Evolutionary conservation across 2,329 filamentous ascomycete species (phyloP).

Genomic region (Hymenoscyphus albidus): DNA sequence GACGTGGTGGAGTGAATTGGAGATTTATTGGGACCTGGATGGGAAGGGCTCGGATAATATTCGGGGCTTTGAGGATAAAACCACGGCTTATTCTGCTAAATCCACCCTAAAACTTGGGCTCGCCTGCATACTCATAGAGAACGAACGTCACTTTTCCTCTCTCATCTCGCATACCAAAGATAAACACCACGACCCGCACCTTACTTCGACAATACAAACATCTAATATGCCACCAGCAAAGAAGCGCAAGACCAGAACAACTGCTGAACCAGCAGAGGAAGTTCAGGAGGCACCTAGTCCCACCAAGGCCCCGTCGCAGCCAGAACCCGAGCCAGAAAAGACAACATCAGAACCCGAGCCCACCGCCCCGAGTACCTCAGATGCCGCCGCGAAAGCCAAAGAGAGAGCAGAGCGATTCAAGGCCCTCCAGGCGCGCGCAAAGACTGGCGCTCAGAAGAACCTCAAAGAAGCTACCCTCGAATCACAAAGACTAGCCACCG

Average conservation of each 20-base stretch:
- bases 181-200: not conserved
- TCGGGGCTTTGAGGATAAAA: not conserved
- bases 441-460: constrained; percentile 69
- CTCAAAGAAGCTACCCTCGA: constrained; percentile 80
- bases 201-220: constrained; percentile 5
- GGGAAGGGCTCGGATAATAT: not conserved
- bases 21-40: not conserved
- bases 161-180: not conserved
- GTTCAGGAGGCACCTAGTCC: constrained; percentile 7
- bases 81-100: not conserved
- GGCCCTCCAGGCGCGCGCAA: constrained; percentile 76
- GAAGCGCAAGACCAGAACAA: constrained; percentile 42
- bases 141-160: not conserved
- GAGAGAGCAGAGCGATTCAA: constrained; percentile 81
- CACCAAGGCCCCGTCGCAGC: not conserved
- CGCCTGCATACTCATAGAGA: too few species aligned
- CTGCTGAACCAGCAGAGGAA: constrained; percentile 21
- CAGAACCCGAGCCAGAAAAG: constrained; percentile 10
- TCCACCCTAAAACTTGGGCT: not conserved
- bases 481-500: constrained; percentile 72
- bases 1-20: not conserved
- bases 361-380: constrained; percentile 22
- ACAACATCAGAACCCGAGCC: constrained; percentile 19
- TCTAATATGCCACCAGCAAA: constrained; percentile 42
- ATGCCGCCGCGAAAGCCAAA: constrained; percentile 47